Percentiles rank a stretch among this genome's conserved stretches.
Conservation (phyloP, 768 basidiomycete species). For the Suillus spraguei region DNA sequence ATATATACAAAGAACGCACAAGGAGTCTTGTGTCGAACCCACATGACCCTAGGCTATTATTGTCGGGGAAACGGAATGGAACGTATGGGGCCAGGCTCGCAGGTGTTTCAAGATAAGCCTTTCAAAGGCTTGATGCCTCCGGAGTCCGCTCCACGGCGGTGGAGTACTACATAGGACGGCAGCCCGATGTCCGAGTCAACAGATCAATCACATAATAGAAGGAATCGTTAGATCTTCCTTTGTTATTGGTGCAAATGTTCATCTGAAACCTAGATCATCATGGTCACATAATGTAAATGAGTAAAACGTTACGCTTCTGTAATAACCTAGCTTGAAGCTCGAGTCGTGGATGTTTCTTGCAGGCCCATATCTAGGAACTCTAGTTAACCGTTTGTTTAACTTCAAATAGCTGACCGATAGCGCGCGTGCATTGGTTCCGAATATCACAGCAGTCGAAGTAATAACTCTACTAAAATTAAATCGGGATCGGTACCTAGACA, state of each 20-base stretch:
- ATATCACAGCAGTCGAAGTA: neutral
- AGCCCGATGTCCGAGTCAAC: neutral
- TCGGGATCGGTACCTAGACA: neutral
- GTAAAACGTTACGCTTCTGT: too few species aligned
- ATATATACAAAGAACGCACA: neutral
- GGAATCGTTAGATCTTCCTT: neutral
- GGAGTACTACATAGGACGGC: neutral
- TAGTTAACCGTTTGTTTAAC: too few species aligned
- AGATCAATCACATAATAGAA: neutral
- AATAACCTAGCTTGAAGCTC: neutral
- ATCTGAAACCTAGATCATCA: neutral
- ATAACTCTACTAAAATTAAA: neutral
- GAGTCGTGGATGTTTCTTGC: neutral
- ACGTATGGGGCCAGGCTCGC: neutral
- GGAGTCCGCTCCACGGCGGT: too few species aligned
- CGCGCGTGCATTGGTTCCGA: neutral
- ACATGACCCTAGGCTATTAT: constrained; percentile 3
- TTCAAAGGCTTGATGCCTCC: too few species aligned
- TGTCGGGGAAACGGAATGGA: neutral
- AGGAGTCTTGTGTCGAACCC: neutral
- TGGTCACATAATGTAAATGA: neutral
- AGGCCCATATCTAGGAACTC: neutral
- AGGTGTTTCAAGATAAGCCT: neutral
- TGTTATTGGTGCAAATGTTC: neutral
- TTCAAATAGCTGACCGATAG: too few species aligned